Percentiles rank a stretch among this genome's conserved stretches.
phyloP scores from a whole-genome alignment of 257 asterid genomes.

The Prunella vulgaris region DNA sequence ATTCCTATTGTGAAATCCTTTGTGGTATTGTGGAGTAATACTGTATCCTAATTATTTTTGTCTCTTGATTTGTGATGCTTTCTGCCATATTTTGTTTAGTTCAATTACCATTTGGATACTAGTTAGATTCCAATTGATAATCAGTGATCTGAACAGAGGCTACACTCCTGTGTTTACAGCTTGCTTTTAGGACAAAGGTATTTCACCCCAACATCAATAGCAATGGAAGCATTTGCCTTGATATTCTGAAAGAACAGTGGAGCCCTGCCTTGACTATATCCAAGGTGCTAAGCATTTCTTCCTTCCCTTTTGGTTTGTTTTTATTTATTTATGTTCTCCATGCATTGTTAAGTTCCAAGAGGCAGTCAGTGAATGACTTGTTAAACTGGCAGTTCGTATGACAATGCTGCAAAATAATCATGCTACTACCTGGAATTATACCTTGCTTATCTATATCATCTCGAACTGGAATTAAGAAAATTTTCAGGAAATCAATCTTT shows the following conservation, averaged over 20 bases:
- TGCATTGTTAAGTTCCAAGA: not conserved
- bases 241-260: constrained; percentile 77
- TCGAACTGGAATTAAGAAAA: not conserved
- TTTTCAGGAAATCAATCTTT: too few species aligned
- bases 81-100: not conserved
- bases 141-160: not conserved
- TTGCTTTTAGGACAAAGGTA: constrained; percentile 57
- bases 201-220: constrained; percentile 76
- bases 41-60: not conserved
- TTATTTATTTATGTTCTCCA: not conserved
- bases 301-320: not conserved
- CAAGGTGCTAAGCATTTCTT: constrained; percentile 36
- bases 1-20: not conserved
- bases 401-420: not conserved
- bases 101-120: not conserved
- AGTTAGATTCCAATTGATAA: not conserved
- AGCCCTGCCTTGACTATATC: constrained; percentile 77
- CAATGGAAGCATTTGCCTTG: constrained; percentile 77
- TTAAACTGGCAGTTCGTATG: not conserved
- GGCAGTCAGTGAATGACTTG: not conserved
- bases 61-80: not conserved
- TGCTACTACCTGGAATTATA: not conserved
- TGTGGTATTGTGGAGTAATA: not conserved
- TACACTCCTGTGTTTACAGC: constrained; percentile 29
- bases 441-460: not conserved